Evolutionary conservation across 2,329 filamentous ascomycete species (phyloP), one percentile per base, ranked within the genome.

Genomic region (Diplocarpon mali): DNA sequence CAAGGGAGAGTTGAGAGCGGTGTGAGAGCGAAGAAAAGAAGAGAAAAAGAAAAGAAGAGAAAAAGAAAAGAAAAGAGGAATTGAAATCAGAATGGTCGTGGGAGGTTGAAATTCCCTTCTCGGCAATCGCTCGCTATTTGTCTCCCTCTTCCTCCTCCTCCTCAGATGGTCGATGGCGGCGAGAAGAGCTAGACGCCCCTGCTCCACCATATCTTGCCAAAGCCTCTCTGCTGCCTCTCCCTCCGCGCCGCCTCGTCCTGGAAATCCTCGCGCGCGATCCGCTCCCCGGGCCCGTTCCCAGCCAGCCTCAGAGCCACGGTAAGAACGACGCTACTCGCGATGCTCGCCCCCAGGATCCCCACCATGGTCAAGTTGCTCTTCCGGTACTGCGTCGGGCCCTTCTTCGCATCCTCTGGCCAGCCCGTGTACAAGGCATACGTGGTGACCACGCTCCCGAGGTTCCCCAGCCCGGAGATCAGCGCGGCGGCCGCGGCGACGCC

Each of bases 341-440:
- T 89, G 65, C 87, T 94, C 40, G 80, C 67, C 50, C 76, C 78
- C 15, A 95, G 66, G 45, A 95, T 95, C 2, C 81, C 88, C 47
- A 94, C 79, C 87, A 95, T 93, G 55, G 82, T 78, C 53, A 89
- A 68, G 64, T 93, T 95, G 66, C 86, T 93, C 62, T 80, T 81
- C 51, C 84, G 80, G 65, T 83, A 93, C 65, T 82, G 81, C 57
- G 75, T 70, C 9, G 75, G 75, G 0, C 85, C 85, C 1, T 73
- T 67, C n/a, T 66, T 68, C 8, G 77, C 76, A 62, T 95, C 88
- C 35, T 73, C 80, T 2, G 81, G 76, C 88, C 88, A 95, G 27
- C 88, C 88, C 0, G 81, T 82, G 64, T 94, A 95, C 38, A 95
- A 67, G 11, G 88, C 88, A 60, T 94, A 95, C 0, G 88, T 94